phyloP scores from a whole-genome alignment of 257 asterid species.

The Solanum pinnatisectum region DNA sequence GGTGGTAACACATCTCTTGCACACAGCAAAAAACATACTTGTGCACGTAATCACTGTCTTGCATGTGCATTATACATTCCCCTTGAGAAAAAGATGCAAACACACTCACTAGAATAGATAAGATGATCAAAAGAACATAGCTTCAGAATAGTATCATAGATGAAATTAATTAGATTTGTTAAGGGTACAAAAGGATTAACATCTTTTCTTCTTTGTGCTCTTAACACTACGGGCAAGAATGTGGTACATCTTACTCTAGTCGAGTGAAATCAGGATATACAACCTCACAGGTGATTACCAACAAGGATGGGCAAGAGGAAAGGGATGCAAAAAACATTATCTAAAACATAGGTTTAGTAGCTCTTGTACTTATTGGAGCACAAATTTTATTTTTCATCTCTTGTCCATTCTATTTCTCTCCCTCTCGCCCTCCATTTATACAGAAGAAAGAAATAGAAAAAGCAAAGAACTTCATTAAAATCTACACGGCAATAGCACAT shows the following conservation, averaged over 20 bases:
- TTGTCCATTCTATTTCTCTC: neutral
- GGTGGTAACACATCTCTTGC: neutral
- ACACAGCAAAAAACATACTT: neutral
- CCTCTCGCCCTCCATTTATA: neutral
- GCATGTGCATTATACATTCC: neutral
- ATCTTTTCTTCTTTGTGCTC: neutral
- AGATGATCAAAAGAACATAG: neutral
- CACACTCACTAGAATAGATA: neutral
- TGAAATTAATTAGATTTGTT: neutral
- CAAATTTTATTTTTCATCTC: neutral
- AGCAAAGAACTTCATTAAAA: neutral
- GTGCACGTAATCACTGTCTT: neutral
- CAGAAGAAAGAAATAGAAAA: neutral
- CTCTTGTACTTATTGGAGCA: neutral
- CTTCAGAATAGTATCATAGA: neutral
- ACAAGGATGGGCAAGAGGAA: neutral
- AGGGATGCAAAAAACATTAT: neutral
- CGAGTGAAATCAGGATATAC: neutral
- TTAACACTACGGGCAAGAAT: neutral
- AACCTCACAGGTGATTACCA: neutral
- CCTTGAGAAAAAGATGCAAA: neutral
- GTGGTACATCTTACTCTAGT: neutral
- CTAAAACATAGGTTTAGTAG: neutral
- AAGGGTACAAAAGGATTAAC: neutral
- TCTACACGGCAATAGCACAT: neutral